Evolutionary conservation across 805 yeast genomes (phyloP), one percentile per base, ranked within the genome.

Genomic region (Komagataella phaffii): DNA sequence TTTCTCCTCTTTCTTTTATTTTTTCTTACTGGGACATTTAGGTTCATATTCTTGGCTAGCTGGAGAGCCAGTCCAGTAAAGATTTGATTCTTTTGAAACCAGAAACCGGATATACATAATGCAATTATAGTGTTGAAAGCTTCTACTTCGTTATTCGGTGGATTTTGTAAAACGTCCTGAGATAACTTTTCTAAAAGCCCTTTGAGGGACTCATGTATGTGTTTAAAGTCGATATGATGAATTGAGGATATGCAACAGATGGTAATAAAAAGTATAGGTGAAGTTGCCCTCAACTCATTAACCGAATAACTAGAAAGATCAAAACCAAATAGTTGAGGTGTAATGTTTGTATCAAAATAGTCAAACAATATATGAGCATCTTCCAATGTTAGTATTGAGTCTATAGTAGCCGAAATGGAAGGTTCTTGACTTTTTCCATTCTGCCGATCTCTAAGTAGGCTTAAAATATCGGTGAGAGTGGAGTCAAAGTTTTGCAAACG

Each of bases 31-130:
- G 47, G 47, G 14, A 21, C 30, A 58, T 72, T 75, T 36, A 79
- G 58, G 3, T 76, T 74, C 54, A 76, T 67, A 50, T 73, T 79
- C 52, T 75, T 75, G 0, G 87, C 86, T 24, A 82, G 62, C 58
- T 83, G 86, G n/a, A 82, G 59, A 0, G 88, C 88, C 48, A 82
- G 59, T 0, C 86, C 84, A 1, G 85, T 79, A 57, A 81, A 80
- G 76, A 80, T 72, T 58, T 79, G 85, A 17, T 78, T 74, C 54
- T 81, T 75, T 18, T 82, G 75, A 48, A 82, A 71, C 88, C 88
- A 83, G 58, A 82, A 79, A 48, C 85, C 82, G 55, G 85, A 81
- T 23, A 82, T 72, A 46, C 82, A 74, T 44, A 83, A 66, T 0
- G 84, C 85, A 18, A 81, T 67, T n/a, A 81, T 77, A 0, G 81